Evolutionary conservation across 140 eudicot species (phyloP), one percentile per base, ranked within the genome.

Genomic region (Ambrosia hybrid): DNA sequence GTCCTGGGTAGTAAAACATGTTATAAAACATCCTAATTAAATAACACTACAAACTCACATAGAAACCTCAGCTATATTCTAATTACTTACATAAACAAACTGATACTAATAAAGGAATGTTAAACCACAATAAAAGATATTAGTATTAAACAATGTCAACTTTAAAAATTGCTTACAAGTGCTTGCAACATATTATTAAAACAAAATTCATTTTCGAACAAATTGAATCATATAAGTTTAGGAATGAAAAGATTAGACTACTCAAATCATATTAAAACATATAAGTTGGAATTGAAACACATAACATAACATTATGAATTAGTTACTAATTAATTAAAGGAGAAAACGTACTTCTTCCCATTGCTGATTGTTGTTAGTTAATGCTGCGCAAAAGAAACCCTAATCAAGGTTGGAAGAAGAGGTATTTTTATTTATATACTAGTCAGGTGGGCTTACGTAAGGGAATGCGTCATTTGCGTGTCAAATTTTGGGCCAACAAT

Each of bases 311-410:
- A 13, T 3, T 2, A 46, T 64, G 59, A 76, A 59, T 33, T 30
- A 14, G 33, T 21, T 21, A 21, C 30, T 21, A 21, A 21, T 21
- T 5, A 39, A 39, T 39, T 9, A 12, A 17, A 46, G 36, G 59
- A 55, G 58, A 41, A 39, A 52, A 34, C 88, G 48, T 80, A 87
- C 94, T 84, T 77, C 94, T 87, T 43, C 94, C 94, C 94, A 87
- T 87, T 78, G 86, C 87, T 80, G 60, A 58, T 48, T 65, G 26
- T 48, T 26, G 4, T 59, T 41, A 37, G 77, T 67, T 62, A 72
- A 46, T 56, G 79, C 86, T 73, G 67, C 56, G 53, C 56, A 15
- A 73, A 57, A 53, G 62, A 8, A 68, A 73, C 81, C 77, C 86
- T 86, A 86, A 39, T 49, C 33, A 51, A 57, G 69, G 33, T 11